phyloP scores from a whole-genome alignment of 495 filamentous ascomycete species.

The Aspergillus conjunctus region DNA sequence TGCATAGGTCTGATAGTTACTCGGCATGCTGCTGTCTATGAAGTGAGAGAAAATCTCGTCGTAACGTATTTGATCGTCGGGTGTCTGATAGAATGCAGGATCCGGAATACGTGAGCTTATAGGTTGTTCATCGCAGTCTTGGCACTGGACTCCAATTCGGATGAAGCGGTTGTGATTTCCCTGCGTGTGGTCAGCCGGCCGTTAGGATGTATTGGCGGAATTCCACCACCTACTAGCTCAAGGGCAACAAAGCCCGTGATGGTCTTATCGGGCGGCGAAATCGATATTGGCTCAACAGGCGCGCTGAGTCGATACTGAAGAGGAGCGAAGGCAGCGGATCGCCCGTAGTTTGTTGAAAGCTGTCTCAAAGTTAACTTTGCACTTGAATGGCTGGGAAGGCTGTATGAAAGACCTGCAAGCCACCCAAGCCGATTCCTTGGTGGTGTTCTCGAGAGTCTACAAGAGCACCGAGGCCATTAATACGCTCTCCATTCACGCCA shows the following conservation, averaged over 20 bases:
- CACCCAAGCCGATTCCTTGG: conserved; percentile 2
- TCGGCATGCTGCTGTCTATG: conserved; percentile 1
- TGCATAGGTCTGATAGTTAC: conserved; percentile 25
- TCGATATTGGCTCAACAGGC: conserved; percentile 8
- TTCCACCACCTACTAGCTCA: no score
- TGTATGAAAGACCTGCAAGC: conserved; percentile 21
- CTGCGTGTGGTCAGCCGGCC: not conserved
- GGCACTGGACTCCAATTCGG: conserved; percentile 20
- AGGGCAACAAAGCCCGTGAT: conserved; percentile 18
- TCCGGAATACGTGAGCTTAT: conserved; percentile 6
- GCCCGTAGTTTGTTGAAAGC: conserved; percentile 22
- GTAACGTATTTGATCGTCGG: not conserved
- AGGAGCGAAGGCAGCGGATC: conserved; percentile 18
- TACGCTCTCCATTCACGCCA: conserved; percentile 21
- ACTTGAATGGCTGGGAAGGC: conserved; percentile 7
- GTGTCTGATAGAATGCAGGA: not conserved
- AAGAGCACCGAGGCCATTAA: conserved; percentile 16
- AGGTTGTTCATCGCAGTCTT: conserved; percentile 11
- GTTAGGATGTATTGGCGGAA: no score
- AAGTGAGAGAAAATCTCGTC: conserved; percentile 18
- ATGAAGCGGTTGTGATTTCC: not conserved
- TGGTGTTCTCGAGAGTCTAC: conserved; percentile 3
- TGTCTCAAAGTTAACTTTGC: conserved; percentile 16
- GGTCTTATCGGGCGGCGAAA: conserved; percentile 4
- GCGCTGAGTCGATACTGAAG: conserved; percentile 3